Base-by-base conservation (phyloP, 805 yeast genomes). In the Wickerhamomyces ciferrii region DNA sequence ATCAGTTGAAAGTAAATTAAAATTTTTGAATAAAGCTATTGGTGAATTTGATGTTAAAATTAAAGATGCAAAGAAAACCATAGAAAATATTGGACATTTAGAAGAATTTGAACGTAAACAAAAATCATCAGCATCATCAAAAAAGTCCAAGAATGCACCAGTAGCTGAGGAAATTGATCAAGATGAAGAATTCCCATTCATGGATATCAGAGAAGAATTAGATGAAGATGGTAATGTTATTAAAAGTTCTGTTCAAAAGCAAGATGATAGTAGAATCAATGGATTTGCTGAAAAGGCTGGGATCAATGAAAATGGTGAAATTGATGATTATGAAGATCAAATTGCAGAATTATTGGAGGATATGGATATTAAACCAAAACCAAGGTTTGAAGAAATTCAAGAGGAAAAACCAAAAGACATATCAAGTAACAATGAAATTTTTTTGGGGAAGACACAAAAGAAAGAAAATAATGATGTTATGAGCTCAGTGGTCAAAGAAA, bases 161-260 rank as follows among this genome's bases (percentile, higher is more conserved):
- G 27, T 17, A 32, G 50, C 50, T 15, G 46, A 49, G 21, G 45
- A 54, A 9, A 67, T 68, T 20, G 78, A 69, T 3, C 81, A 76
- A 15, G 79, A 72, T 1, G 39, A 37, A 37, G 39, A 37, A 4
- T 55, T 82, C 2, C 90, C 88, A 1, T 68, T 87, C 21, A 79
- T 89, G 81, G 97, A 90, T 47, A 91, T 91, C 20, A 72, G 82
- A 44, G 97, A 90, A 59, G 86, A 82, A 44, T 63, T 91, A 35
- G 96, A 90, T 62, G 96, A 87, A 1, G 82, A 86, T n/a, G 97
- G 39, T 2, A 37, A 37, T 21, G 39, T 37, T 9, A 37, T 37
- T 7, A 37, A 25, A 8, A 37, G 39, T 15, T 14, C 39, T 8
- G 21, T 34, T 17, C 37, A 34, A 34, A 34, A 34, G 21, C 37